Evolutionary conservation across 2,329 filamentous ascomycete species (phyloP), one percentile per base, ranked within the genome.

Genomic region (Colletotrichum somersetense): DNA sequence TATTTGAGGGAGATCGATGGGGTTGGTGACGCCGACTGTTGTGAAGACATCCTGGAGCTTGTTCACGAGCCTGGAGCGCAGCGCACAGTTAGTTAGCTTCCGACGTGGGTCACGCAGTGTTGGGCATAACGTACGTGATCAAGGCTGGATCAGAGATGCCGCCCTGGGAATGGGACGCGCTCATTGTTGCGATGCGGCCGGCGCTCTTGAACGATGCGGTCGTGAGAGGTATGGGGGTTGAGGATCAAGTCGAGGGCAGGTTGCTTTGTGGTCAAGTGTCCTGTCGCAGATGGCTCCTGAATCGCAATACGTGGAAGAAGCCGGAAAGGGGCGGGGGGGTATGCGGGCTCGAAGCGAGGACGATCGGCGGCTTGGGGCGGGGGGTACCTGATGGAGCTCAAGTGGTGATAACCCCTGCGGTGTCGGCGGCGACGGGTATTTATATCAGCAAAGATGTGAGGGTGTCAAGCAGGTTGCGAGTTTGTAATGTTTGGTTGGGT

Each of bases 41-140:
- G 96, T 92, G 82, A 99, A 99, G 77, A 99, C 96, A 94, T 99
- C 96, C 83, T 99, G 96, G 59, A 99, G 91, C 88, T 97, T 98
- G 88, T 99, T 99, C 82, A 99, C 96, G 78, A 98, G 92, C 80
- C 90, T 92, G 46, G 61, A 30, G 38, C 26, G 65, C 53, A 42
- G 46, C 57, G 67, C 56, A 59, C 61, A 55, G 66, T 73, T 71
- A 55, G 66, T 73, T 71, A 73, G 66, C 67, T 61, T 70, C 56
- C 71, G 77, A 74, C 72, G 62, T 72, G 67, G 42, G 38, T 67
- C 56, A 23, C 59, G 48, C 20, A n/a, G 42, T 44, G 56, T 63
- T 67, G 48, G 62, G 71, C 50, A 71, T 55, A 50, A 81, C 85
- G 74, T 80, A 91, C 89, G 89, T 90, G 83, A 91, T 91, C 77